A percentile compares a stretch with the other conserved stretches of the same genome.
phyloP scores from a whole-genome alignment of 2,329 filamentous ascomycete species.

The Hymenoscyphus albidus region DNA sequence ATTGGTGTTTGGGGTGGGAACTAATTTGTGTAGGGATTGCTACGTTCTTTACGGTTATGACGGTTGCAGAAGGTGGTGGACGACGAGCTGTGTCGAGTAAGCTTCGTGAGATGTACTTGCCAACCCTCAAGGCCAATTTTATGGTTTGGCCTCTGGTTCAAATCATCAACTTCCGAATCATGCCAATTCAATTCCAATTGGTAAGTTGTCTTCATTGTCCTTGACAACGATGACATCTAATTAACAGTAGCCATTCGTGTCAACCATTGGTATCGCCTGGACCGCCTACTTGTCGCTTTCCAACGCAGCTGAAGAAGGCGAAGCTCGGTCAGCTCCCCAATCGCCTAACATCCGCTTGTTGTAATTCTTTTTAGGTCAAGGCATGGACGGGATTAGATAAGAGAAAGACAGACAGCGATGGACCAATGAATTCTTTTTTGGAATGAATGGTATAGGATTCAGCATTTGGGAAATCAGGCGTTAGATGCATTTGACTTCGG shows the following conservation, averaged over 20 bases:
- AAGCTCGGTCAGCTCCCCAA: conserved; percentile 33
- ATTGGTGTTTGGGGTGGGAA: not conserved
- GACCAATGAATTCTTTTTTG: not conserved
- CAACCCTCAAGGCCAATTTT: conserved; percentile 93
- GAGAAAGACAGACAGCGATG: not conserved
- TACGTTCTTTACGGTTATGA: conserved; percentile 95
- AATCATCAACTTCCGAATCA: conserved; percentile 91
- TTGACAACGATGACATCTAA: conserved; percentile 5
- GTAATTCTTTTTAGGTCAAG: conserved; percentile 27
- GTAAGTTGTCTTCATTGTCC: conserved; percentile 52
- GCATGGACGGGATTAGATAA: conserved; percentile 1
- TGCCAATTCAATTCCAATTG: conserved; percentile 95
- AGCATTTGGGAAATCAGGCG: conserved; percentile 2
- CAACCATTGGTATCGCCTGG: conserved; percentile 93
- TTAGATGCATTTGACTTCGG: not conserved
- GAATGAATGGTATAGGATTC: not conserved
- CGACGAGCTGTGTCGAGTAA: conserved; percentile 75
- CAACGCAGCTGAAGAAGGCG: conserved; percentile 67
- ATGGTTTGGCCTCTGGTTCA: conserved; percentile 94
- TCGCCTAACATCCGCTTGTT: conserved; percentile 35
- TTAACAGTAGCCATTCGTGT: conserved; percentile 76
- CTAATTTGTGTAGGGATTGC: conserved; percentile 55
- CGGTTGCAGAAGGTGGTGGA: conserved; percentile 86
- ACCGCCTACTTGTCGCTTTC: conserved; percentile 92
- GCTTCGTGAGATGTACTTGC: conserved; percentile 88